These are phyloP conservation scores for Candida lessepsii DNA, from an alignment of 805 yeast species.

Conservation along the genomic window DNA sequence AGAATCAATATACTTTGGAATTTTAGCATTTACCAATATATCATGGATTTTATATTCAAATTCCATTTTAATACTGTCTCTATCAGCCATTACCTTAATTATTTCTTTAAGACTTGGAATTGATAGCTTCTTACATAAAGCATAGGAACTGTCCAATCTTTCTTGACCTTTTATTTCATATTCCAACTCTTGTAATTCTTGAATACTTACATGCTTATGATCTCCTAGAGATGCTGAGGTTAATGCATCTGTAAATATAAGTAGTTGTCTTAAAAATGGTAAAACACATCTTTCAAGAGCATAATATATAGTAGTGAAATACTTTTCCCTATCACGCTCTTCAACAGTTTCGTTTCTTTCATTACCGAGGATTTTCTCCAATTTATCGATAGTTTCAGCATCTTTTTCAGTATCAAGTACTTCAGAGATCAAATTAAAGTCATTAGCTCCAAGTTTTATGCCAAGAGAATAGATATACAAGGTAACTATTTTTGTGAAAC, in stretches of 20 bases:
- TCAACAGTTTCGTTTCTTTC: constrained; percentile 9
- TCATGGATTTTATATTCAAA: constrained; percentile 25
- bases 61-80: neutral
- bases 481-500: constrained; percentile 28
- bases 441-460: constrained; percentile 5
- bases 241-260: constrained; percentile 33
- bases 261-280: constrained; percentile 36
- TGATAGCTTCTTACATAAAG: constrained; percentile 24
- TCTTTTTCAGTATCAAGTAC: constrained; percentile 1
- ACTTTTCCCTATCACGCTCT: constrained; percentile 6
- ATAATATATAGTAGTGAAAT: constrained; percentile 15
- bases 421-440: neutral
- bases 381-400: neutral
- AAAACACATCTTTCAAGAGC: constrained; percentile 23
- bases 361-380: constrained; percentile 8
- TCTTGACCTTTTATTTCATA: constrained; percentile 17
- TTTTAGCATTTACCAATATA: constrained; percentile 23
- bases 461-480: constrained; percentile 22
- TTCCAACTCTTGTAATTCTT: constrained; percentile 18
- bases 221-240: constrained; percentile 30
- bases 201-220: constrained; percentile 18
- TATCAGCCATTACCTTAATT: constrained; percentile 1
- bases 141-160: constrained; percentile 20
- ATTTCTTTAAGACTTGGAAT: constrained; percentile 25
- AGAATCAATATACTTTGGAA: constrained; percentile 22